phyloP scores from a whole-genome alignment of 148 eudicot genomes.

The Pouteria glomerata region DNA sequence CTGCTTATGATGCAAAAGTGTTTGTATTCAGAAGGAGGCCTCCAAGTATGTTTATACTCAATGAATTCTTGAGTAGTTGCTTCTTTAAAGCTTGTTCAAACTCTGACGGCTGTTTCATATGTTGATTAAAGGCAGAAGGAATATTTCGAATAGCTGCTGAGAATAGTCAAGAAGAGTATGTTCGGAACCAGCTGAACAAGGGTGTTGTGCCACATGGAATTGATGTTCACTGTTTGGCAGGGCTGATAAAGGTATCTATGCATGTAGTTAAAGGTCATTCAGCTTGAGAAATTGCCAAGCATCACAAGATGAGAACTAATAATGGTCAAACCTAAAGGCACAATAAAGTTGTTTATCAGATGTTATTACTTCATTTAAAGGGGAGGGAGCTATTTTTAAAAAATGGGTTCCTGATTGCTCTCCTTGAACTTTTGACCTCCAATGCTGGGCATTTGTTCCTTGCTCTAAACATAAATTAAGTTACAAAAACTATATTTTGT shows the following conservation, averaged over 20 bases:
- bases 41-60: constrained; percentile 35
- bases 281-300: background rate
- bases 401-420: too few relatives aligned
- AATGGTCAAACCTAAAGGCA: constrained; percentile 1
- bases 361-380: too few relatives aligned
- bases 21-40: constrained; percentile 68
- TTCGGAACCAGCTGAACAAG: constrained; percentile 67
- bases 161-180: constrained; percentile 63
- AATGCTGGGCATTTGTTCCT: too few relatives aligned
- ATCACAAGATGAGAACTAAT: background rate
- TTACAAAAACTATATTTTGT: too few relatives aligned
- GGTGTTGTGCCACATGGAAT: constrained; percentile 65
- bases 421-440: too few relatives aligned
- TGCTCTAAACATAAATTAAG: too few relatives aligned
- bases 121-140: constrained; percentile 70
- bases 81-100: background rate
- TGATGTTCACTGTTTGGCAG: constrained; percentile 88
- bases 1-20: constrained; percentile 72
- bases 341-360: too few relatives aligned
- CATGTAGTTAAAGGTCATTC: background rate
- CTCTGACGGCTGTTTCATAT: constrained; percentile 15
- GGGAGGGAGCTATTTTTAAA: too few relatives aligned
- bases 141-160: constrained; percentile 83
- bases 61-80: background rate
- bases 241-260: constrained; percentile 65